A percentile compares a stretch with the other conserved stretches of the same genome.
These are phyloP conservation scores for Cordyceps cicadae DNA, from an alignment of 2,329 filamentous ascomycete genomes.

Conservation along the genomic window DNA sequence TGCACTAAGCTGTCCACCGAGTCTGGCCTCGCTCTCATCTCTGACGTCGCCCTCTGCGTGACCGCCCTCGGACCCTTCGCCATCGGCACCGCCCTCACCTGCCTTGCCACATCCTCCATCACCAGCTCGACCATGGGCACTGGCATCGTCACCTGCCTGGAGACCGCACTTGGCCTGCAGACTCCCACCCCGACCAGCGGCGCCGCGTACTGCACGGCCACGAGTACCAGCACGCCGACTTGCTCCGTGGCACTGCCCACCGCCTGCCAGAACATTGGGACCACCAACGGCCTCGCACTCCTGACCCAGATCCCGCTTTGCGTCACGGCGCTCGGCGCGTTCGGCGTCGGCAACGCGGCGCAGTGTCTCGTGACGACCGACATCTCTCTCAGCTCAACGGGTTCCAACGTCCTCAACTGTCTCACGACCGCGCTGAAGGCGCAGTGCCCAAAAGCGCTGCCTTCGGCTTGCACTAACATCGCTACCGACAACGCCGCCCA, in stretches of 20 bases:
- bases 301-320: background rate
- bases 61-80: conserved; percentile 12
- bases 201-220: background rate
- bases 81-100: conserved; percentile 7
- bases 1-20: conserved; percentile 1
- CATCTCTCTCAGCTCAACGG: background rate
- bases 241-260: background rate
- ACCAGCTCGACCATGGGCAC: background rate
- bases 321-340: background rate
- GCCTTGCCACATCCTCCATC: background rate
- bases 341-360: background rate
- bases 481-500: background rate
- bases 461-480: background rate
- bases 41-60: conserved; percentile 1
- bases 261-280: background rate
- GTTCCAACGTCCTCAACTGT: background rate
- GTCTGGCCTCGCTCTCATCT: background rate
- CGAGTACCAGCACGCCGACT: background rate
- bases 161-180: background rate
- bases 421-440: background rate
- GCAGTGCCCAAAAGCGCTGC: background rate
- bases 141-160: background rate
- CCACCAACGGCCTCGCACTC: background rate
- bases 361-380: background rate
- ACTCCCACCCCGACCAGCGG: background rate